Conservation (phyloP, 768 basidiomycete genomes). For the Baorangia bicolor region DNA sequence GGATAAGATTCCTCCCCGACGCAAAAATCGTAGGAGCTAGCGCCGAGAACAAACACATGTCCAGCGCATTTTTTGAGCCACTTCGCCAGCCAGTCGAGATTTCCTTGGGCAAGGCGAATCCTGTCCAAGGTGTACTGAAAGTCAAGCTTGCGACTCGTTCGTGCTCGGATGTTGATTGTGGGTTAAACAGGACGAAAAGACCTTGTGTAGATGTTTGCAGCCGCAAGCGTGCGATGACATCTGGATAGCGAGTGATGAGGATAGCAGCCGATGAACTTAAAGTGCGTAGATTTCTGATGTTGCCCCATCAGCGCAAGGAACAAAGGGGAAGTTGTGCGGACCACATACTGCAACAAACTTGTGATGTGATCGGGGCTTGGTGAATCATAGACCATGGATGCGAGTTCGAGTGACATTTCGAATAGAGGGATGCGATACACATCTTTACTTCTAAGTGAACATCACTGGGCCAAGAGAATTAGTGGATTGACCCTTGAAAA, state of each 20-base stretch:
- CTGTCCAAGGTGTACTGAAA: too few relatives aligned
- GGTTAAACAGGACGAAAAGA: conserved; percentile 60
- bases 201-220: conserved; percentile 21
- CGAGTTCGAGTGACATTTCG: too few relatives aligned
- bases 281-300: conserved; percentile 24
- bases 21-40: conserved; percentile 8
- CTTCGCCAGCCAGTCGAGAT: conserved; percentile 53
- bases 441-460: conserved; percentile 52
- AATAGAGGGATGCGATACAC: too few relatives aligned
- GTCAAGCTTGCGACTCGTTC: conserved; percentile 54
- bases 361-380: conserved; percentile 36
- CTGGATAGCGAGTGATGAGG: conserved; percentile 58
- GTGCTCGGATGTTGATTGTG: conserved; percentile 50
- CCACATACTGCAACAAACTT: conserved; percentile 16
- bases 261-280: too few relatives aligned
- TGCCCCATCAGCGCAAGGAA: not conserved
- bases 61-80: conserved; percentile 53
- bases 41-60: too few relatives aligned
- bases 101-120: conserved; percentile 33
- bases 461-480: conserved; percentile 29
- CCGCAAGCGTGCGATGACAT: conserved; percentile 52
- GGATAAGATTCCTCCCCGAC: conserved; percentile 28
- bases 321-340: too few relatives aligned
- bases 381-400: conserved; percentile 35
- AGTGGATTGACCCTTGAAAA: too few relatives aligned